Base-by-base conservation (phyloP, 192 early-diverging fungal genomes). In the Rhizophagus clarus region DNA sequence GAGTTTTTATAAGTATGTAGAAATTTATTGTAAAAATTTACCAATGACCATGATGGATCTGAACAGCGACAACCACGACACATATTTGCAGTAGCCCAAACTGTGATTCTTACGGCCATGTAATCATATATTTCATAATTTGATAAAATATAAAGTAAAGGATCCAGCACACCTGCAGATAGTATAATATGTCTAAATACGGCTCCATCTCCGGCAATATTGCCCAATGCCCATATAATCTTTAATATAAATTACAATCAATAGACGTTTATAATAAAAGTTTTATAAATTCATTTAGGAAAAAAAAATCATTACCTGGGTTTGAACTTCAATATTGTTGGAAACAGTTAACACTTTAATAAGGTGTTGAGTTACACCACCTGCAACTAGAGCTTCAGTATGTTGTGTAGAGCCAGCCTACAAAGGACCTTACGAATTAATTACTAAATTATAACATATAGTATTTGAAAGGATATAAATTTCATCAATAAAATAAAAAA, bases 21-120 rank as follows among this genome's bases (percentile, higher is more conserved):
- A 26, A 72, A 51, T 31, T 45, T 12, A 45, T 45, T 45, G 40
- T 14, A 49, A 45, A 51, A 14, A 15, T 47, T 49, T 72, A 72
- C 71, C 71, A 72, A 49, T 49, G 45, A 51, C 71, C 71, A 72
- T 49, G 71, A 72, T 28, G 71, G 71, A 72, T 72, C 71, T 20
- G 71, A 49, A 51, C 71, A 72, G 12, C 71, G 71, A 51, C 71
- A 72, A 11, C 71, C 71, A 51, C 71, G 71, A 56, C 71, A 72
- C 71, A 72, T 51, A 51, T 72, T 72, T 72, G 71, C 71, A 29
- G 71, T 72, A 37, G 71, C 71, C 71, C 71, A 72, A 49, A 72
- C 71, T 28, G 71, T 72, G 4, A 72, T 72, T 47, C 71, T 72
- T 17, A 72, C 71, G 28, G 71, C 71, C 71, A 72, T 72, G 24